A percentile compares a stretch with the other conserved stretches of the same genome.
phyloP scores from a whole-genome alignment of 2,329 filamentous ascomycete species.

The Myriosclerotinia duriaeana region DNA sequence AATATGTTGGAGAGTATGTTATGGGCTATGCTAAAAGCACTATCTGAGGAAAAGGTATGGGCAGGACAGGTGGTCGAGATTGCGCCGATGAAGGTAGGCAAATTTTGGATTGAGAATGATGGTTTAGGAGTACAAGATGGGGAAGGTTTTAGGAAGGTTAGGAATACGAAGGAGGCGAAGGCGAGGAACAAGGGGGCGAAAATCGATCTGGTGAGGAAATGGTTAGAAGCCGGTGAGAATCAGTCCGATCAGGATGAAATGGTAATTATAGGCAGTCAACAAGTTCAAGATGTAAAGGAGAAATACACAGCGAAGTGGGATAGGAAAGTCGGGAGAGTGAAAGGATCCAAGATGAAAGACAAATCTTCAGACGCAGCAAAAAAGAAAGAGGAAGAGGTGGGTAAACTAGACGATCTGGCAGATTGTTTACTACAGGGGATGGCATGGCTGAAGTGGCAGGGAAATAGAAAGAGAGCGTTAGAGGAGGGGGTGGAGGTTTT shows the following conservation, averaged over 20 bases:
- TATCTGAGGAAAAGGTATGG: conserved; percentile 49
- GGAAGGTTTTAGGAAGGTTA: conserved; percentile 38
- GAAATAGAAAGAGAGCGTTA: conserved; percentile 49
- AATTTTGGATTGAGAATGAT: conserved; percentile 52
- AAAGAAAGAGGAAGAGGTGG: conserved; percentile 36
- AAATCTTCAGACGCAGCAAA: not conserved
- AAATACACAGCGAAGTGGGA: conserved; percentile 42
- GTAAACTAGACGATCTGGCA: conserved; percentile 79
- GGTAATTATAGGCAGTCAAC: conserved; percentile 39
- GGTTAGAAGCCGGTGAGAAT: conserved; percentile 44
- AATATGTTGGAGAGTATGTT: conserved; percentile 82
- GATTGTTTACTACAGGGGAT: conserved; percentile 77
- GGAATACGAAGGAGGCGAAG: conserved; percentile 46
- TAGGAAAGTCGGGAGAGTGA: conserved; percentile 33
- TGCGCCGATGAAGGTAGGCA: conserved; percentile 53
- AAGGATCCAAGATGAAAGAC: conserved; percentile 34
- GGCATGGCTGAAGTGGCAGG: conserved; percentile 75
- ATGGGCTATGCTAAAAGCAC: conserved; percentile 64
- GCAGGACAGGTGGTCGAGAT: conserved; percentile 50
- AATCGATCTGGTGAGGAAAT: conserved; percentile 59
- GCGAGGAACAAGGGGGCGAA: conserved; percentile 57
- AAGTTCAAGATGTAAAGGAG: conserved; percentile 42
- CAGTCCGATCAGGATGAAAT: conserved; percentile 32
- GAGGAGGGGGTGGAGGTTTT: conserved; percentile 39
- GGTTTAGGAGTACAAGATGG: conserved; percentile 24